Base-by-base conservation (phyloP, 1,139 yeast genomes). In the Schwanniomyces etchellsii region DNA sequence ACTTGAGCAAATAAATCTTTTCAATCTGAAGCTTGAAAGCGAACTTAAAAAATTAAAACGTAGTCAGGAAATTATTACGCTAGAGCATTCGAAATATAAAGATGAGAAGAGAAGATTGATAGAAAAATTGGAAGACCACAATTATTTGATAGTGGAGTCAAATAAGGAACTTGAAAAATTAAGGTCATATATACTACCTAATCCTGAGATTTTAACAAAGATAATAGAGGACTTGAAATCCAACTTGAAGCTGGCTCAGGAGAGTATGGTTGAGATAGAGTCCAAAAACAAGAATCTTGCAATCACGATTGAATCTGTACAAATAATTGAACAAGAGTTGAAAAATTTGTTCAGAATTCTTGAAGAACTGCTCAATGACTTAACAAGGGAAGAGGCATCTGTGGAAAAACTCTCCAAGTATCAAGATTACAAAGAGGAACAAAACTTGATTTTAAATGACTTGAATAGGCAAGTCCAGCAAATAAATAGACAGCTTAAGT, bases 41-140 rank as follows among this genome's bases (percentile, higher is more conserved):
- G 80, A 82, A 42, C 61, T 86, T 40, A 72, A 79, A 41, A 66
- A 69, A 38, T 61, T 85, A 39, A 82, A 81, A 39, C 67, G 63
- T 30, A 54, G 70, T 2, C 95, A 84, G 48, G 88, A 82, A 42
- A 56, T 64, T 14, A 57, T 83, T 29, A 70, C 82, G 0, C 55
- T 64, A n/a, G 88, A 82, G 41, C 86, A 83, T 48, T 64, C 70
- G 18, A 71, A 68, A 29, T 83, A 84, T 52, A 81, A 77, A 49
- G 60, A 65, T 16, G 80, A 78, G 35, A 85, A 84, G 46, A 60
- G 64, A 13, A 57, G 72, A 24, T 52, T 83, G 32, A 67, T 80
- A 18, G 70, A 71, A 28, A 71, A 74, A 37, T 50, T 74, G 3
- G 78, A 77, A 38, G 80, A 76, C 43, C 67, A 67, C 30, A 70